Percentiles rank a stretch among this genome's conserved stretches.
phyloP scores from a whole-genome alignment of 352 stramenopile species.

The Phytopythium helicoides region DNA sequence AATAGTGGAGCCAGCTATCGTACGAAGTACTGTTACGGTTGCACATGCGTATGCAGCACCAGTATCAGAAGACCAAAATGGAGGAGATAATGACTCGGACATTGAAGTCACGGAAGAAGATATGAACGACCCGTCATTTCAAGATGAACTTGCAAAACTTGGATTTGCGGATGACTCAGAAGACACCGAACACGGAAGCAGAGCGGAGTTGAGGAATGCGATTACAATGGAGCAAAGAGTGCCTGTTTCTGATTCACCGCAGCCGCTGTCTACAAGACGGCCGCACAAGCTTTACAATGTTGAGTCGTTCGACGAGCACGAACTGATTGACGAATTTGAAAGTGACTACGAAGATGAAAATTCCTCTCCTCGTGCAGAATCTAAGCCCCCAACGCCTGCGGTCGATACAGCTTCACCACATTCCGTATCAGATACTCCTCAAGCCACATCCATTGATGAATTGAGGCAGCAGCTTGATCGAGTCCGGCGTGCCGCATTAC shows the following conservation, averaged over 20 bases:
- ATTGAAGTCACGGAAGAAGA: slow-evolving; percentile 59
- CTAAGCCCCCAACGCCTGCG: no score
- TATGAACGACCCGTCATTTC: slow-evolving; percentile 54
- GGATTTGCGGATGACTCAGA: slow-evolving; percentile 14
- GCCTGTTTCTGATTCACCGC: not conserved
- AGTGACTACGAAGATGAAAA: slow-evolving; percentile 2
- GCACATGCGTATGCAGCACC: slow-evolving; percentile 13
- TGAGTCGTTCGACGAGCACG: slow-evolving; percentile 48
- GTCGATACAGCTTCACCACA: no score
- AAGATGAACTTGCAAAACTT: slow-evolving; percentile 39
- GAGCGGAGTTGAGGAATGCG: not conserved
- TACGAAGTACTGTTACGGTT: slow-evolving; percentile 4
- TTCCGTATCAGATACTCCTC: not conserved
- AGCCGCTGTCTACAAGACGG: not conserved
- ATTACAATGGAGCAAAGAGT: not conserved
- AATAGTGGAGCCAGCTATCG: not conserved
- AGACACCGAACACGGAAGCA: not conserved
- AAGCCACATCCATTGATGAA: not conserved
- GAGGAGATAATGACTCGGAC: slow-evolving; percentile 20
- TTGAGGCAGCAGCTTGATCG: slow-evolving; percentile 34
- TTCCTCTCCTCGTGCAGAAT: no score
- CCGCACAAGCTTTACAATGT: slow-evolving; percentile 3
- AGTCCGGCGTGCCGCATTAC: slow-evolving; percentile 38
- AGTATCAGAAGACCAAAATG: slow-evolving; percentile 1
- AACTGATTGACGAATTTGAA: slow-evolving; percentile 58